Conservation (phyloP, 768 basidiomycete genomes). For the Russula griseocarnosa region DNA sequence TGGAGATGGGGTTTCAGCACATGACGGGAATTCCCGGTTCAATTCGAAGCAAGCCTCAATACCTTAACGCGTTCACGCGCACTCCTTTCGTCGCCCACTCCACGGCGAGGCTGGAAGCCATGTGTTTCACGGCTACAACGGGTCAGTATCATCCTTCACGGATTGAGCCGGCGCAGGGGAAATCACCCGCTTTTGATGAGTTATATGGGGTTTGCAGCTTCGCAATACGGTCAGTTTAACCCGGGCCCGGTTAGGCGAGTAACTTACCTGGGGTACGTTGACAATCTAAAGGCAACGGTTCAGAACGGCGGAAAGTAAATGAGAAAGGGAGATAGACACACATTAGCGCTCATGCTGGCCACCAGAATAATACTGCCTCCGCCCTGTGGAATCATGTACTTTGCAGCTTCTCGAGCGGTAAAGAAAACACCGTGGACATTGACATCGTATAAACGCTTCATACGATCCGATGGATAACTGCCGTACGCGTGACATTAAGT, state of each 20-base stretch:
- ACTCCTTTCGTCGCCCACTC: slow-evolving; percentile 93
- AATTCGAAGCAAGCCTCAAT: background rate
- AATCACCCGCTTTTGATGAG: slow-evolving; percentile 83
- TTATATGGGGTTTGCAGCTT: slow-evolving; percentile 94
- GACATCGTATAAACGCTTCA: slow-evolving; percentile 82
- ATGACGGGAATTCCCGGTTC: slow-evolving; percentile 12
- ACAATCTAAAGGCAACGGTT: slow-evolving; percentile 52
- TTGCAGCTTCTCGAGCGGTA: slow-evolving; percentile 94
- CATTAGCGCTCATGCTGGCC: slow-evolving; percentile 87
- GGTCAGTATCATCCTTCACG: slow-evolving; percentile 13
- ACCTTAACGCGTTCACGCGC: slow-evolving; percentile 81
- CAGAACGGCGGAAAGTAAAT: slow-evolving; percentile 24
- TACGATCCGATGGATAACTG: slow-evolving; percentile 82
- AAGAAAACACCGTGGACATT: slow-evolving; percentile 94
- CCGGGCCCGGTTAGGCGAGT: background rate
- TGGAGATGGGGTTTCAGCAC: slow-evolving; percentile 32
- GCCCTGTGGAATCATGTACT: slow-evolving; percentile 79
- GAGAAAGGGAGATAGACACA: slow-evolving; percentile 37
- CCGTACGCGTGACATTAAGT: slow-evolving; percentile 7
- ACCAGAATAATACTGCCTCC: slow-evolving; percentile 82
- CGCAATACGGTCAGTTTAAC: background rate
- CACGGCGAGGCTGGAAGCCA: slow-evolving; percentile 88
- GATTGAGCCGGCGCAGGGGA: background rate
- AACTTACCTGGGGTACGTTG: slow-evolving; percentile 75
- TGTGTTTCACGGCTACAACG: slow-evolving; percentile 76